A percentile compares a stretch with the other conserved stretches of the same genome.
Conservation (phyloP, 2,329 filamentous ascomycete species). For the Trichoderma atrobrunneum region DNA sequence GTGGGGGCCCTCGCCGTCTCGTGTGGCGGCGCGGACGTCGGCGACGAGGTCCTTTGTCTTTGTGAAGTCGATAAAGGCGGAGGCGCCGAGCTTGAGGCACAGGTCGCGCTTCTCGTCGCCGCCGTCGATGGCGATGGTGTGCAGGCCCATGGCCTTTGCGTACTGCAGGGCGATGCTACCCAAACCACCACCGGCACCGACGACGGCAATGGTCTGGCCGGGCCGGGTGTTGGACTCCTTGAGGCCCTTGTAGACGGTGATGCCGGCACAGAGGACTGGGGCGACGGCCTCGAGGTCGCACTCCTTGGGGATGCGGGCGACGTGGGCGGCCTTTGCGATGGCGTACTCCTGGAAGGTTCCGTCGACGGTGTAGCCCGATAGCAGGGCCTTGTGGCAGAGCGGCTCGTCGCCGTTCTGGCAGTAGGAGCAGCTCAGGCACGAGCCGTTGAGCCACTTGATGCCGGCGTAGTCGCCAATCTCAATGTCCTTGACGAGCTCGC, state of each 20-base stretch:
- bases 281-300: slow-evolving; percentile 73
- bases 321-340: slow-evolving; percentile 81
- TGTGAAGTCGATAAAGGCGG: slow-evolving; percentile 76
- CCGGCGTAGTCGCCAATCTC: slow-evolving; percentile 82
- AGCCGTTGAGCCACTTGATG: slow-evolving; percentile 91
- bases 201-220: slow-evolving; percentile 77
- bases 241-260: slow-evolving; percentile 88
- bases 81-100: slow-evolving; percentile 67
- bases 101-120: slow-evolving; percentile 77
- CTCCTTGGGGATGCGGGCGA: slow-evolving; percentile 77
- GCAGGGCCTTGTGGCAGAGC: slow-evolving; percentile 69
- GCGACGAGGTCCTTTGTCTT: slow-evolving; percentile 73
- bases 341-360: slow-evolving; percentile 92
- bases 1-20: slow-evolving; percentile 79
- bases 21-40: slow-evolving; percentile 78
- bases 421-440: slow-evolving; percentile 79
- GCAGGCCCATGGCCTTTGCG: slow-evolving; percentile 84
- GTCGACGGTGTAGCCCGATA: slow-evolving; percentile 91
- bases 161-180: slow-evolving; percentile 80
- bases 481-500: slow-evolving; percentile 73
- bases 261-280: slow-evolving; percentile 78
- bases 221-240: slow-evolving; percentile 76
- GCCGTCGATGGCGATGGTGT: slow-evolving; percentile 76
- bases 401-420: slow-evolving; percentile 80
- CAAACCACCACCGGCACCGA: slow-evolving; percentile 81